Evolutionary conservation across 129 eudicot genomes (phyloP), one percentile per base, ranked within the genome.

Genomic region (Tagetes erecta): DNA sequence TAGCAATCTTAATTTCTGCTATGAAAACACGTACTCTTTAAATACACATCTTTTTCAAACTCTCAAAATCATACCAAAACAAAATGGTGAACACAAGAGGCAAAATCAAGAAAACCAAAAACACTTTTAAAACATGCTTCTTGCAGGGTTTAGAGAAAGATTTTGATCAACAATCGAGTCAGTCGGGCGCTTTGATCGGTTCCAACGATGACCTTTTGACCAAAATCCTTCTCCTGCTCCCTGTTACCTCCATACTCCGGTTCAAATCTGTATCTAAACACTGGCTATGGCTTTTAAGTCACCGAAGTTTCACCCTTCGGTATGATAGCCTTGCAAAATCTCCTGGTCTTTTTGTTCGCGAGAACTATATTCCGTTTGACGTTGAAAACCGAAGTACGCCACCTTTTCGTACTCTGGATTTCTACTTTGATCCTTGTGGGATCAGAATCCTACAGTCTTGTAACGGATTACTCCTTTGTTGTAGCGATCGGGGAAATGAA

Each of bases 191-290:
- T 60, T 60, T 60, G 65, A 58, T 58, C 40, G 65, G 14, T 58
- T 31, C 39, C 27, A 60, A 60, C 30, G 67, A 60, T 35, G 67
- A 60, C 42, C 42, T 60, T 60, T 34, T 34, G 10, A 12, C 3
- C 8, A 42, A 60, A 35, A 60, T 60, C 44, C 67, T 60, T 35
- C 67, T 60, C 67, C 67, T 3, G 1, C 44, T 60, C 30, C 67
- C 67, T 35, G 44, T 35, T 35, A 60, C 42, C 20, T 60, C 67
- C 67, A 60, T 60, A 41, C 42, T 60, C 1, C 27, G 41, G 40
- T 60, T 60, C 27, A 60, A 60, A 35, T 60, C 67, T 12, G 67
- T 60, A 35, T 60, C 67, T 3, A 60, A 60, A 60, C 67, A 35
- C 42, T 60, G 67, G 44, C 67, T 2, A 34, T 35, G 42, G 42